Conservation (phyloP, 1,284 basidiomycete genomes). For the Moesziomyces sp. region DNA sequence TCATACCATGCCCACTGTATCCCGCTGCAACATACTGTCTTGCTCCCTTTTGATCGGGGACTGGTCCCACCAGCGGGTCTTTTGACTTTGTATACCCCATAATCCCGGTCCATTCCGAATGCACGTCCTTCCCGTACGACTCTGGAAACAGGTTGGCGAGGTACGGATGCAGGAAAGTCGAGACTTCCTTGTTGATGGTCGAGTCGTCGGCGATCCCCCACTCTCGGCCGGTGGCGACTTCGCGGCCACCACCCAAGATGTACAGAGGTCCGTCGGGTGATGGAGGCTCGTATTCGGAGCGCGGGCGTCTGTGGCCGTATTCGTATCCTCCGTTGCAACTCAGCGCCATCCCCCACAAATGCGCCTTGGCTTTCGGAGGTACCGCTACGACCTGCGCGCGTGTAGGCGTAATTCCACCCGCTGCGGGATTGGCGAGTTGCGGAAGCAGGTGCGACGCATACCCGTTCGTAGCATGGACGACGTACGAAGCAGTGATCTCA, state of each 20-base stretch:
- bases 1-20: slow-evolving; percentile 83
- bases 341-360: slow-evolving; percentile 38
- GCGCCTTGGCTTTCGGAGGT: slow-evolving; percentile 69
- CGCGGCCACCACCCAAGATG: slow-evolving; percentile 79
- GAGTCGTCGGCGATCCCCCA: slow-evolving; percentile 76
- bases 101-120: slow-evolving; percentile 79
- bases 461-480: slow-evolving; percentile 83
- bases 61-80: slow-evolving; percentile 75
- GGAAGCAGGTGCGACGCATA: slow-evolving; percentile 78
- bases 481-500: slow-evolving; percentile 72
- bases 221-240: slow-evolving; percentile 72
- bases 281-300: background rate
- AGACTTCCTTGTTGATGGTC: slow-evolving; percentile 71
- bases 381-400: slow-evolving; percentile 79
- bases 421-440: slow-evolving; percentile 71
- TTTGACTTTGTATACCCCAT: slow-evolving; percentile 78
- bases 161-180: slow-evolving; percentile 58
- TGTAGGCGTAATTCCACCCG: slow-evolving; percentile 74
- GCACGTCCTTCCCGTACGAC: slow-evolving; percentile 71
- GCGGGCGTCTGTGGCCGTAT: slow-evolving; percentile 81
- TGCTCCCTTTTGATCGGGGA: slow-evolving; percentile 1
- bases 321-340: slow-evolving; percentile 71
- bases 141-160: slow-evolving; percentile 69
- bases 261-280: slow-evolving; percentile 68
- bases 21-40: slow-evolving; percentile 82